A percentile compares a stretch with the other conserved stretches of the same genome.
Evolutionary conservation across 2,329 filamentous ascomycete genomes (phyloP).

Genomic region (Epichloe brachyelytri): DNA sequence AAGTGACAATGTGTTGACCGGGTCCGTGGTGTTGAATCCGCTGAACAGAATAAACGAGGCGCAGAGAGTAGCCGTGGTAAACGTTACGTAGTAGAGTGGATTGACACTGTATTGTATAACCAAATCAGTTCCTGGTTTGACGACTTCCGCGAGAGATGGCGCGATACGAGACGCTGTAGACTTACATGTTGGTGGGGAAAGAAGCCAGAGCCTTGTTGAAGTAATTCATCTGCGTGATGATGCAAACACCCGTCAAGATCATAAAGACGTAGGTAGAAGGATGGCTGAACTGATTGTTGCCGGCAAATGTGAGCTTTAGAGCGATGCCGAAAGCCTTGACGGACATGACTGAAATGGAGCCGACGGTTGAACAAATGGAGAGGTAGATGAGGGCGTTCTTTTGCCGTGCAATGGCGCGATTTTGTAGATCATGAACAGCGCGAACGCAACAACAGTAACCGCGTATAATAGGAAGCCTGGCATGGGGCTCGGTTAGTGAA

Average conservation of each 20-base stretch:
- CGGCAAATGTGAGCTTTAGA: conserved; percentile 82
- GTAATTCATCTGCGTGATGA: conserved; percentile 99
- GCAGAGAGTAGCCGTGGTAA: conserved; percentile 85
- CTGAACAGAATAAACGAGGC: conserved; percentile 93
- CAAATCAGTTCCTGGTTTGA: conserved; percentile 6
- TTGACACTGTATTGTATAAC: conserved; percentile 56
- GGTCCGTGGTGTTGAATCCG: conserved; percentile 89
- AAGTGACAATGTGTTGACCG: conserved; percentile 83
- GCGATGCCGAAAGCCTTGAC: conserved; percentile 98
- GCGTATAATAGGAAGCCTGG: conserved; percentile 85
- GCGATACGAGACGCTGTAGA: conserved; percentile 8
- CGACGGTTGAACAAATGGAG: conserved; percentile 94
- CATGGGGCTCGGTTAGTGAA: conserved; percentile 4
- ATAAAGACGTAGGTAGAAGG: conserved; percentile 96
- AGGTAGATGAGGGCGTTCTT: conserved; percentile 94
- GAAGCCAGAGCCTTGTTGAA: conserved; percentile 97
- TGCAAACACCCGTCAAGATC: conserved; percentile 85
- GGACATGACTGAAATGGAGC: conserved; percentile 96
- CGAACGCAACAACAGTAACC: conserved; percentile 65
- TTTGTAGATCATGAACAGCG: conserved; percentile 90
- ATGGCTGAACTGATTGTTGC: conserved; percentile 89
- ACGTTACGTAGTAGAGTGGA: conserved; percentile 93
- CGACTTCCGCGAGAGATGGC: not conserved
- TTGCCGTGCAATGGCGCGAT: conserved; percentile 82
- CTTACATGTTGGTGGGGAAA: conserved; percentile 94